Base-by-base conservation (phyloP, 2,329 filamentous ascomycete genomes). In the Chaetoscypha palmicola region DNA sequence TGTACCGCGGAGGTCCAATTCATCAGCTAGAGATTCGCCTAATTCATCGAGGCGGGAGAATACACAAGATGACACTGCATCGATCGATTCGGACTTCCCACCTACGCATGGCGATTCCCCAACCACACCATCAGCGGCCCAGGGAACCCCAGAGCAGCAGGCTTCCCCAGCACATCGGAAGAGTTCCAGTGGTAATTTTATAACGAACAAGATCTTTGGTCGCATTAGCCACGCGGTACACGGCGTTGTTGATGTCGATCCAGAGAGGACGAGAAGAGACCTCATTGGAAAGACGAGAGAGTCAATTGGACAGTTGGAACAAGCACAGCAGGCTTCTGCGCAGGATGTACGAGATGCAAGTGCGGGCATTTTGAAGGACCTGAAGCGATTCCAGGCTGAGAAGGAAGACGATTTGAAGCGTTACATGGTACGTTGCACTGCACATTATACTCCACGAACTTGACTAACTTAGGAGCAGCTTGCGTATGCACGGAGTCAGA, bases 231-330 rank as follows among this genome's bases (percentile, higher is more conserved):
- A 98, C 66, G 92, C 92, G 0, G 88, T 97, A 24, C 88, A 97
- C 60, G 92, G 92, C 3, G 91, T 97, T 58, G 91, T 92, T 1
- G 92, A 98, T 62, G 87, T 94, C 32, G 92, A 98, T 61, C 92
- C 92, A 0, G 92, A 98, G 67, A 76, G 90, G 51, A 95, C 90
- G 33, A 76, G 92, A 41, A 77, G 92, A 42, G 92, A 98, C 63
- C 84, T 88, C 51, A 96, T 98, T 55, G 90, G 91, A 30, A 97
- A 96, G 73, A 98, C 92, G 1, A 81, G 83, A 52, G 92, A 98
- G 66, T 86, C 81, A 46, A 80, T 98, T 50, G 76, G 67, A 35
- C 77, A 96, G 69, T 73, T 98, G 41, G 90, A 97, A 65, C 88
- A 94, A 69, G 92, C 92, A 1, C 77, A 96, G 46, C 77, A 88